Evolutionary conservation across 2,329 filamentous ascomycete species (phyloP), one percentile per base, ranked within the genome.

Genomic region (Sarocladiaceae sp.): DNA sequence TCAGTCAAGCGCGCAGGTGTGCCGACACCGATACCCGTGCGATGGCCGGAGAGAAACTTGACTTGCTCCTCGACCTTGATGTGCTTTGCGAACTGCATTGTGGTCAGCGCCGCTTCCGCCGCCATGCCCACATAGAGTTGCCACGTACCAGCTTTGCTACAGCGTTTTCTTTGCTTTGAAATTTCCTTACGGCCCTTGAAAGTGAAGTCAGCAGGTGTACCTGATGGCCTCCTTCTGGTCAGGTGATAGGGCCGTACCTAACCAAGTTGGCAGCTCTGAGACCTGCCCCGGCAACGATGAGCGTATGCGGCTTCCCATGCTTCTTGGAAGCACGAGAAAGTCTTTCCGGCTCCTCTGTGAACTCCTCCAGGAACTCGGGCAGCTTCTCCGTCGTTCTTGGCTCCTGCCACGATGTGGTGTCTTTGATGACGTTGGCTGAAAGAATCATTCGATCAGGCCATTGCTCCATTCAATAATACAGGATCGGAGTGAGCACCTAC

Each of bases 21-120:
- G 3, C 93, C 93, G 12, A 96, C 88, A 3, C 85, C 90, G 50
- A 97, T 86, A 21, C 88, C 88, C 11, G 89, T 87, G 49, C 83
- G 82, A 52, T 67, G 72, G 44, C 67, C 73, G 56, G 85, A 75
- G 33, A 95, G 78, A 58, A 85, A 86, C 47, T 83, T 74, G 43
- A 90, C 80, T 26, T 90, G 86, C 55, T 97, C 91, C 44, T 87
- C 79, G 10, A 98, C 66, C 67, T 98, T 98, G 70, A 98, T 95
- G 63, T 98, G 93, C 64, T 98, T 98, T 24, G 93, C 91, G 63
- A 98, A 98, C 59, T 79, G 44, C 3, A 24, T 26, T 27, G 9
- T 4, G 24, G 47, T 56, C 15, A 53, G 50, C 29, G 32, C 12
- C 6, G 19, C 34, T 23, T 11, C 10, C 5, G 34, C 3, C 12